Conservation (phyloP, 1,139 yeast genomes). For the Meyerozyma carpophila region DNA sequence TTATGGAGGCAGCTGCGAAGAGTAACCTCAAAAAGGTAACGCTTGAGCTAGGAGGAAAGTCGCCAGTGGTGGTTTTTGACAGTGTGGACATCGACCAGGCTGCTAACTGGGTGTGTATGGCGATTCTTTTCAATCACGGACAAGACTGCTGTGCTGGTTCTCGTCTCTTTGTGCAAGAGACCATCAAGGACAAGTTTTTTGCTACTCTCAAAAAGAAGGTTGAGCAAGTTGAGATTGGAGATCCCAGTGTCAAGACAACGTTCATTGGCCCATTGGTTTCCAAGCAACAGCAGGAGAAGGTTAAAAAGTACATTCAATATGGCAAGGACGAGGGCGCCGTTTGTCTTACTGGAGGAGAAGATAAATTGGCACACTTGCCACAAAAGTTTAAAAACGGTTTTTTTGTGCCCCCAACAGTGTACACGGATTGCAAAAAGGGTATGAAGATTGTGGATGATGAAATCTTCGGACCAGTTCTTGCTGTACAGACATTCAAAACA, state of each 20-base stretch:
- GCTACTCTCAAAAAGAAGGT: conserved; percentile 44
- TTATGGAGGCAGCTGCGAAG: conserved; percentile 66
- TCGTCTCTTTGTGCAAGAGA: conserved; percentile 73
- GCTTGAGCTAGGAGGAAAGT: conserved; percentile 82
- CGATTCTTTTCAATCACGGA: conserved; percentile 78
- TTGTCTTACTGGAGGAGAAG: conserved; percentile 70
- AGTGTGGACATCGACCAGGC: conserved; percentile 68
- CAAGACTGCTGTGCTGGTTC: conserved; percentile 90
- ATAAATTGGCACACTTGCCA: conserved; percentile 24
- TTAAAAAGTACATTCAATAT: conserved; percentile 62
- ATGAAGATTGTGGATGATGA: conserved; percentile 39
- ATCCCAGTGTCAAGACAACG: conserved; percentile 66
- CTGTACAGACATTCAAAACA: conserved; percentile 33
- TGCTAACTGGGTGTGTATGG: conserved; percentile 52
- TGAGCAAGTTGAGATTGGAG: conserved; percentile 44
- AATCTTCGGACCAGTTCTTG: conserved; percentile 46
- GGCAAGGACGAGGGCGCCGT: conserved; percentile 77
- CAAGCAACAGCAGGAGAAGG: conserved; percentile 66
- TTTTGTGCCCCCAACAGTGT: conserved; percentile 75
- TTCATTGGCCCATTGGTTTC: conserved; percentile 89
- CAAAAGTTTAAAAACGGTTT: conserved; percentile 41
- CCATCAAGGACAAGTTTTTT: conserved; percentile 62
- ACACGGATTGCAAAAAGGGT: conserved; percentile 61
- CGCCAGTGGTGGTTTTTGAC: conserved; percentile 72
- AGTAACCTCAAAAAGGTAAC: conserved; percentile 74